Evolutionary conservation across 1,284 basidiomycete genomes (phyloP).

Genomic region (Cryptococcus amylolentus): DNA sequence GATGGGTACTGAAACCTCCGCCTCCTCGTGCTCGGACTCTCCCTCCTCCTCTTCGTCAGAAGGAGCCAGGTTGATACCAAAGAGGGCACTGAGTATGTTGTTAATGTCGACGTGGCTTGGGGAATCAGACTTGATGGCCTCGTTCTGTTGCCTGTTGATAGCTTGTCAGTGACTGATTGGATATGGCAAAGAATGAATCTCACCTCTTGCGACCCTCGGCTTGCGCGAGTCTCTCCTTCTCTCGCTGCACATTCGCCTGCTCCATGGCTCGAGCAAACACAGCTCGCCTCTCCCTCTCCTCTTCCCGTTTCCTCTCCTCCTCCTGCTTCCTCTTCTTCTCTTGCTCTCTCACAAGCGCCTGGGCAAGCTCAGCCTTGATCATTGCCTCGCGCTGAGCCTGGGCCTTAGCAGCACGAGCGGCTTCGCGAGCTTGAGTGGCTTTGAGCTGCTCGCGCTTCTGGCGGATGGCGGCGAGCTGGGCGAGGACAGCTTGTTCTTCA

Average conservation of each 20-base stretch:
- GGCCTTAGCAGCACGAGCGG: conserved; percentile 4
- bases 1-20: too few species aligned
- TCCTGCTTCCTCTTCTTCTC: background rate
- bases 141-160: background rate
- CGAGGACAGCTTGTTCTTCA: conserved; percentile 34
- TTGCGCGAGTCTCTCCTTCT: conserved; percentile 58
- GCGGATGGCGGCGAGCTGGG: conserved; percentile 40
- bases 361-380: conserved; percentile 4
- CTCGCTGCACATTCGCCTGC: conserved; percentile 68
- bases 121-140: conserved; percentile 14
- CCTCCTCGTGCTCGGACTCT: too few species aligned
- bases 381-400: conserved; percentile 15
- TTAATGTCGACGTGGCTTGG: conserved; percentile 17
- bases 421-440: conserved; percentile 24
- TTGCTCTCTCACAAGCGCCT: background rate
- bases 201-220: conserved; percentile 13
- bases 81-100: conserved; percentile 33
- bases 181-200: background rate
- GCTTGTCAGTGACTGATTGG: too few species aligned
- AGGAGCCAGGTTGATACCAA: conserved; percentile 35
- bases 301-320: conserved; percentile 63
- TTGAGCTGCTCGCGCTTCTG: conserved; percentile 35
- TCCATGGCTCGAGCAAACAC: conserved; percentile 53
- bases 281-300: conserved; percentile 61
- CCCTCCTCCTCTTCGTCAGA: background rate